A percentile compares a stretch with the other conserved stretches of the same genome.
These are phyloP conservation scores for Prunus persica DNA, from an alignment of 306 rosid genomes.

Conservation along the genomic window DNA sequence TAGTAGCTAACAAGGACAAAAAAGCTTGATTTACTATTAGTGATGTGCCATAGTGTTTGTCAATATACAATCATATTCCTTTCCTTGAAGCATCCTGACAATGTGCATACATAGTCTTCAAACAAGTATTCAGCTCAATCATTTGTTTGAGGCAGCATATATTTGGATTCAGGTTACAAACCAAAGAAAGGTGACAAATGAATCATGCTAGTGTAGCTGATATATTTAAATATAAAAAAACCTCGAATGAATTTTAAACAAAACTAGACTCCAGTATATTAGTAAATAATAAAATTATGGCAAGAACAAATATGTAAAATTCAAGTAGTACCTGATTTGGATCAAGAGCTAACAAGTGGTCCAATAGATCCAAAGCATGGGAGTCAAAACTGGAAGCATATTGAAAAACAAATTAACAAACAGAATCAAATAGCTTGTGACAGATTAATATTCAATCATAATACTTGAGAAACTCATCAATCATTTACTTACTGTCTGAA, in stretches of 20 bases:
- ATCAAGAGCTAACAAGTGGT: constrained; percentile 62
- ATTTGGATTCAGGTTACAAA: not conserved
- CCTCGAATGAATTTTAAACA: not conserved
- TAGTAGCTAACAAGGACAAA: not conserved
- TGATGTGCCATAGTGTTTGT: not conserved
- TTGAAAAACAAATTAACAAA: not conserved
- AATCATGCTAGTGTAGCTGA: not conserved
- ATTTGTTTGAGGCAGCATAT: not conserved
- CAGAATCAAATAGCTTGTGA: not conserved
- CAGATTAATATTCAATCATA: not conserved
- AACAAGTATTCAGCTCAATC: not conserved
- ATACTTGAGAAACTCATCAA: constrained; percentile 1
- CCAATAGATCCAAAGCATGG: constrained; percentile 71
- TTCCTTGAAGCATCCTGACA: not conserved
- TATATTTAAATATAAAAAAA: not conserved
- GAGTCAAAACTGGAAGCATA: constrained; percentile 48
- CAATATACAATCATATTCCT: not conserved
- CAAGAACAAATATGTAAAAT: not conserved
- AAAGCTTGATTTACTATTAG: not conserved
- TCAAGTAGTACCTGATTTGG: constrained; percentile 52
- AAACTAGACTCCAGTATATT: not conserved
- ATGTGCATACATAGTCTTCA: not conserved
- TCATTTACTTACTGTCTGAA: constrained; percentile 50
- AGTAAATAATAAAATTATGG: not conserved
- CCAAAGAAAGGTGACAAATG: not conserved